phyloP scores from a whole-genome alignment of 2,329 filamentous ascomycete genomes.

The Fonsecaea pedrosoi region DNA sequence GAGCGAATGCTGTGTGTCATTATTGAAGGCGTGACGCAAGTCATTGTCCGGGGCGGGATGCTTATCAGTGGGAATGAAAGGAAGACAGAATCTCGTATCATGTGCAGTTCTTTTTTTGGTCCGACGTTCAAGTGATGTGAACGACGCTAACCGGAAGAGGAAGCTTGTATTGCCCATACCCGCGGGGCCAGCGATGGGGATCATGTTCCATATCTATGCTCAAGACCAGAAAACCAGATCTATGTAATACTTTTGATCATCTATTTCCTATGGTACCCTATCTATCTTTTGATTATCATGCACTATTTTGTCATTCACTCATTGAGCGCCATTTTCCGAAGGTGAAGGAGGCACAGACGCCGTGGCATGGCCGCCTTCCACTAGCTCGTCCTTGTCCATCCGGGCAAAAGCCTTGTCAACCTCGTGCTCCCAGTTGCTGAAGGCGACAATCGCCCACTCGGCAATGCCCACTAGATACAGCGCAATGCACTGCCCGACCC shows the following conservation, averaged over 20 bases:
- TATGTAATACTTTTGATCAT: too few relatives aligned
- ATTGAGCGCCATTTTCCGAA: slow-evolving; percentile 34
- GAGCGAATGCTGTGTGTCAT: slow-evolving; percentile 32
- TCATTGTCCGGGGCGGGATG: background rate
- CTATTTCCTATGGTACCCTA: background rate
- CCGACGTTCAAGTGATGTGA: background rate
- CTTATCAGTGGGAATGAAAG: slow-evolving; percentile 27
- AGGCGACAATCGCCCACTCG: slow-evolving; percentile 80
- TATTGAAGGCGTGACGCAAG: slow-evolving; percentile 13
- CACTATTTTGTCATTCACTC: background rate
- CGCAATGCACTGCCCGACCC: slow-evolving; percentile 82
- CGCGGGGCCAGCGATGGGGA: too few relatives aligned
- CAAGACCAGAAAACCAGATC: too few relatives aligned
- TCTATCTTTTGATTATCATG: background rate
- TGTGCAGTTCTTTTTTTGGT: background rate
- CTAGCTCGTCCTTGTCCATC: slow-evolving; percentile 61
- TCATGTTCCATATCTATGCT: too few relatives aligned
- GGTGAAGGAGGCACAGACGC: slow-evolving; percentile 27
- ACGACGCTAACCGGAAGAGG: slow-evolving; percentile 12
- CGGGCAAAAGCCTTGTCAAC: slow-evolving; percentile 72
- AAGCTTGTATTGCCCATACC: slow-evolving; percentile 16
- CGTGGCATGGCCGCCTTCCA: slow-evolving; percentile 36
- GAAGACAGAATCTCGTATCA: slow-evolving; percentile 11
- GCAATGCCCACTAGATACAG: slow-evolving; percentile 78
- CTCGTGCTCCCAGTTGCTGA: slow-evolving; percentile 78